phyloP scores from a whole-genome alignment of 345 rosid genomes.

The Gynandropsis gynandra region DNA sequence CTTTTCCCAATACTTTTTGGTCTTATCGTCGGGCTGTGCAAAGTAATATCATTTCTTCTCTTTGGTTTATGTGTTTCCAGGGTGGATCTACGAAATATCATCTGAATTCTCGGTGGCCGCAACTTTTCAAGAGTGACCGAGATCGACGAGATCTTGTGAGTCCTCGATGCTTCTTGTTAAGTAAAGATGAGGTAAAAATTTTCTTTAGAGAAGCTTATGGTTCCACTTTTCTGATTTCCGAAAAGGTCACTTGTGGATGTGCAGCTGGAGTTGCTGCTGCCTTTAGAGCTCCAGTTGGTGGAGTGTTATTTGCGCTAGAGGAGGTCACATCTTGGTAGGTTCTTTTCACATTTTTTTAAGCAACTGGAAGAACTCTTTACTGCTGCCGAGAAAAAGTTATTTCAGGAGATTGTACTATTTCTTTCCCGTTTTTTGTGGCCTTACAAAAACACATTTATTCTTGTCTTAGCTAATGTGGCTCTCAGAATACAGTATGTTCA shows the following conservation, averaged over 20 bases:
- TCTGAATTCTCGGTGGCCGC: conserved; percentile 81
- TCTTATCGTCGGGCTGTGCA: conserved; percentile 4
- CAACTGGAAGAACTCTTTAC: background rate
- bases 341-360: conserved; percentile 12
- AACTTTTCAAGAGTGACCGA: conserved; percentile 78
- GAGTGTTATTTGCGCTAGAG: conserved; percentile 92
- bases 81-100: conserved; percentile 96
- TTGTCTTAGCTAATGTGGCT: conserved; percentile 6
- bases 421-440: background rate
- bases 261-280: conserved; percentile 99
- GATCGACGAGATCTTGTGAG: conserved; percentile 97
- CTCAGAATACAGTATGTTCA: background rate
- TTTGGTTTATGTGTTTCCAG: conserved; percentile 36
- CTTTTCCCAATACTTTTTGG: background rate
- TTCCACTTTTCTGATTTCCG: conserved; percentile 35
- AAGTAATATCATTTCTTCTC: conserved; percentile 5
- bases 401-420: background rate
- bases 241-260: conserved; percentile 98
- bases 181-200: conserved; percentile 13
- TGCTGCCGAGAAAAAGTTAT: background rate
- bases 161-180: conserved; percentile 16
- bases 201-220: conserved; percentile 24
- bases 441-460: conserved; percentile 1
- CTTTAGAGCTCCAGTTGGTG: conserved; percentile 99
- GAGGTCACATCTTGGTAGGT: conserved; percentile 96